A percentile compares a stretch with the other conserved stretches of the same genome.
phyloP scores from a whole-genome alignment of 768 basidiomycete species.

The Lentinula lateritia region DNA sequence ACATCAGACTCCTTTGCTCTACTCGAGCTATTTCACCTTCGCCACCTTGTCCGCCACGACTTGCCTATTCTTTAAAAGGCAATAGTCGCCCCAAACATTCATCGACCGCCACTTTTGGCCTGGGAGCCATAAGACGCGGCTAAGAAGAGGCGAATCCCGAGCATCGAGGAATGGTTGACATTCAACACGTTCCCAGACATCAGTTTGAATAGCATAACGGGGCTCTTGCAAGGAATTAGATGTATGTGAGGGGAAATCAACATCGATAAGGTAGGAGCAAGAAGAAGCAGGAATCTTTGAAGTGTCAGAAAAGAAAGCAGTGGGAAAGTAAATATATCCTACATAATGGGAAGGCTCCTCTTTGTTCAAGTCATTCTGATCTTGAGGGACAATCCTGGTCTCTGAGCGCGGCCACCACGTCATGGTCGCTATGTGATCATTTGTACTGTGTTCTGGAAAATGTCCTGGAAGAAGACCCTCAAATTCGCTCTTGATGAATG shows the following conservation, averaged over 20 bases:
- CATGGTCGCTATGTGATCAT: slow-evolving; percentile 21
- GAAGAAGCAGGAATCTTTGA: slow-evolving; percentile 58
- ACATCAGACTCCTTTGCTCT: neutral
- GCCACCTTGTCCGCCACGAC: slow-evolving; percentile 28
- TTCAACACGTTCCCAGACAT: slow-evolving; percentile 75
- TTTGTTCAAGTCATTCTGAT: slow-evolving; percentile 84
- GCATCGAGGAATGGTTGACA: slow-evolving; percentile 86
- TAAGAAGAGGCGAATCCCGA: slow-evolving; percentile 61
- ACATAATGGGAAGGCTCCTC: slow-evolving; percentile 81
- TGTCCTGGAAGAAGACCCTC: slow-evolving; percentile 83
- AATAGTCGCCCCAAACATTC: slow-evolving; percentile 88
- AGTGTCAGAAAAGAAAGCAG: slow-evolving; percentile 3
- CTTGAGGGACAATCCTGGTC: slow-evolving; percentile 53
- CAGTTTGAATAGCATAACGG: slow-evolving; percentile 63
- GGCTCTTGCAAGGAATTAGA: slow-evolving; percentile 57
- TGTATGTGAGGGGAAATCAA: slow-evolving; percentile 76
- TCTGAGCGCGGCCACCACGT: slow-evolving; percentile 54
- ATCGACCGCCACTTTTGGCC: slow-evolving; percentile 56
- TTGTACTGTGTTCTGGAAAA: slow-evolving; percentile 44
- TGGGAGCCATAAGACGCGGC: slow-evolving; percentile 80
- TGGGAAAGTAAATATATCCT: slow-evolving; percentile 11
- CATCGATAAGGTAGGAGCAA: slow-evolving; percentile 90
- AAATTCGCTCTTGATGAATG: slow-evolving; percentile 90
- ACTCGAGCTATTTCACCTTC: slow-evolving; percentile 1
- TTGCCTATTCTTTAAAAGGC: slow-evolving; percentile 66